Conservation (phyloP, 257 asterid genomes). For the Penstemon davidsonii region DNA sequence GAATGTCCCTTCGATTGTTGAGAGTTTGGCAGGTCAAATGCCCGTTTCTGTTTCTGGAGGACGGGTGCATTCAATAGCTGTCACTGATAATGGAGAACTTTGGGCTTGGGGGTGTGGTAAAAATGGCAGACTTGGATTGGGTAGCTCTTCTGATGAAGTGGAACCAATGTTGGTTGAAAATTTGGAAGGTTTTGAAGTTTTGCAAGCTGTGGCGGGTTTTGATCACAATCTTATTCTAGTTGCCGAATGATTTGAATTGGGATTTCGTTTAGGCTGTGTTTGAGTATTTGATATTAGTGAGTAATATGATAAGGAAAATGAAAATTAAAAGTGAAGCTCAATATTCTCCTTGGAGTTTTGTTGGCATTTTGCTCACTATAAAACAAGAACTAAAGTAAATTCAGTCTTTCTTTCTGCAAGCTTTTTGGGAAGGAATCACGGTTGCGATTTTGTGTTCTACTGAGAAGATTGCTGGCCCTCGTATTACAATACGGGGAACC, state of each 20-base stretch:
- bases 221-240: conserved; percentile 80
- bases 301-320: too few relatives aligned
- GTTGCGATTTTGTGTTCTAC: too few relatives aligned
- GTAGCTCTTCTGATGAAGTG: conserved; percentile 73
- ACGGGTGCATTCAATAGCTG: conserved; percentile 71
- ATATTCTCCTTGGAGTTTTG: too few relatives aligned
- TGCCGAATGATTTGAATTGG: conserved; percentile 35
- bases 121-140: conserved; percentile 85
- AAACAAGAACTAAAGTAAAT: neutral
- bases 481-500: too few relatives aligned
- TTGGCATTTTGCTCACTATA: too few relatives aligned
- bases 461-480: too few relatives aligned
- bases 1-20: conserved; percentile 51
- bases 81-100: conserved; percentile 56
- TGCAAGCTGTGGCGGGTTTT: conserved; percentile 81
- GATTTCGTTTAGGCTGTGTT: too few relatives aligned
- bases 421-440: too few relatives aligned
- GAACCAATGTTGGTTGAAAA: conserved; percentile 68
- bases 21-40: conserved; percentile 44
- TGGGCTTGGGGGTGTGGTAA: conserved; percentile 97
- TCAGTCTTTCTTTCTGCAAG: neutral
- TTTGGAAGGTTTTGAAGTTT: conserved; percentile 60
- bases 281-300: too few relatives aligned
- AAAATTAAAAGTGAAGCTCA: too few relatives aligned
- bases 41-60: conserved; percentile 71